These are phyloP conservation scores for Malania oleifera DNA, from an alignment of 164 flowering plant genomes.

Conservation along the genomic window DNA sequence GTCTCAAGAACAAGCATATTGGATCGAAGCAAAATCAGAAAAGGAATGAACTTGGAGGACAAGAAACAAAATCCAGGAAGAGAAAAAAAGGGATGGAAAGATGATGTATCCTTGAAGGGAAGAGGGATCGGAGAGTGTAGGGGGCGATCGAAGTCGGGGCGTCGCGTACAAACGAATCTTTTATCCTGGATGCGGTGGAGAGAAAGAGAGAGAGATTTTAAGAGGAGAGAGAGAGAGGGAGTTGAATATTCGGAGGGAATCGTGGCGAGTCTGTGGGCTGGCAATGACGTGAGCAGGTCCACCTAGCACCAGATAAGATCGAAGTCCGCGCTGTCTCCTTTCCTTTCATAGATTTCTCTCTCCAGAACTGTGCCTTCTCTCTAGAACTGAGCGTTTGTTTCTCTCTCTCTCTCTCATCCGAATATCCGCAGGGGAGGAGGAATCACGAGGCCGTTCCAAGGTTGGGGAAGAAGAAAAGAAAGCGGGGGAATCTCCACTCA, in stretches of 20 bases:
- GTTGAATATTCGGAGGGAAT: conserved; percentile 43
- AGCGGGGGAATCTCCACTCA: conserved; percentile 21
- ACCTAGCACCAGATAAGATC: conserved; percentile 30
- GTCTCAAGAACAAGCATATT: conserved; percentile 14
- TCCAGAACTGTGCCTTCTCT: neutral
- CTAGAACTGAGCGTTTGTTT: neutral
- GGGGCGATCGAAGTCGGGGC: conserved; percentile 61
- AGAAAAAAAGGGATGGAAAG: neutral
- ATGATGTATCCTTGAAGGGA: neutral
- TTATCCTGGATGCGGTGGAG: conserved; percentile 16
- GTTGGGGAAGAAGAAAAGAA: no score
- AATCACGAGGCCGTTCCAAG: conserved; percentile 1
- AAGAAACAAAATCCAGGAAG: neutral
- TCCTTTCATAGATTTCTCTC: neutral
- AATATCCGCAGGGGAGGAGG: conserved; percentile 13
- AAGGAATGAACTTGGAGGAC: conserved; percentile 20
- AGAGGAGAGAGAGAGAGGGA: conserved; percentile 10
- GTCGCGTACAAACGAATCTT: conserved; percentile 80
- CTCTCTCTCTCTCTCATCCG: neutral
- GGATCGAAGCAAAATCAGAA: conserved; percentile 33
- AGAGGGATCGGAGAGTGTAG: conserved; percentile 14
- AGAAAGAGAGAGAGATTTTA: neutral
- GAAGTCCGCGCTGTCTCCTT: neutral
- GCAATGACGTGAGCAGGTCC: conserved; percentile 24
- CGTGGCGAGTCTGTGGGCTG: conserved; percentile 22